Conservation (phyloP, 768 basidiomycete genomes). For the Terana coerulea region DNA sequence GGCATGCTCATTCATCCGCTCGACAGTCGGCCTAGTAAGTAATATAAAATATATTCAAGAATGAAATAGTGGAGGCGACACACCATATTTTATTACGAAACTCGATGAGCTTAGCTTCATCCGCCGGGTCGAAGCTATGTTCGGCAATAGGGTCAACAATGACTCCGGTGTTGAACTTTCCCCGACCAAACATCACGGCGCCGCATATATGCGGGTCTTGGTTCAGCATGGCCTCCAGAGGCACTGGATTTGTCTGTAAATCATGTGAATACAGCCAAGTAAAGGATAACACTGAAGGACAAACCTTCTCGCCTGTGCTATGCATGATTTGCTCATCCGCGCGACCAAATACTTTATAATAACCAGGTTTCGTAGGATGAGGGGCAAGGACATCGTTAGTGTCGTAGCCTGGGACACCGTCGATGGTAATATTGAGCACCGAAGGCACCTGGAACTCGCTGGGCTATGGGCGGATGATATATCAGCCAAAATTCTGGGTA, state of each 20-base stretch:
- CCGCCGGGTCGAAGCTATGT: slow-evolving; percentile 22
- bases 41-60: not conserved
- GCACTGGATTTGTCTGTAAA: slow-evolving; percentile 28
- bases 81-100: slow-evolving; percentile 25
- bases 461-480: not conserved
- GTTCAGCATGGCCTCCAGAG: slow-evolving; percentile 34
- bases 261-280: not conserved
- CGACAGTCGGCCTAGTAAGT: slow-evolving; percentile 36
- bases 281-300: not conserved
- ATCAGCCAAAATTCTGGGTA: not conserved
- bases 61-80: not conserved
- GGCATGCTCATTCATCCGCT: slow-evolving; percentile 38
- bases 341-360: slow-evolving; percentile 38
- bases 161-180: slow-evolving; percentile 28
- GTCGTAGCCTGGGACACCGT: slow-evolving; percentile 31
- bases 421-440: slow-evolving; percentile 31
- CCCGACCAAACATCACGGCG: slow-evolving; percentile 33
- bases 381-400: slow-evolving; percentile 38
- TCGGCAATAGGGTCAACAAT: slow-evolving; percentile 28
- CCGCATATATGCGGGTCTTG: slow-evolving; percentile 26
- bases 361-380: slow-evolving; percentile 35
- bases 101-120: slow-evolving; percentile 18
- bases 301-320: slow-evolving; percentile 28
- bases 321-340: slow-evolving; percentile 44
- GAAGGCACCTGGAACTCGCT: slow-evolving; percentile 8